Conservation (phyloP, 2,329 filamentous ascomycete genomes). For the Zymoseptoria brevis region DNA sequence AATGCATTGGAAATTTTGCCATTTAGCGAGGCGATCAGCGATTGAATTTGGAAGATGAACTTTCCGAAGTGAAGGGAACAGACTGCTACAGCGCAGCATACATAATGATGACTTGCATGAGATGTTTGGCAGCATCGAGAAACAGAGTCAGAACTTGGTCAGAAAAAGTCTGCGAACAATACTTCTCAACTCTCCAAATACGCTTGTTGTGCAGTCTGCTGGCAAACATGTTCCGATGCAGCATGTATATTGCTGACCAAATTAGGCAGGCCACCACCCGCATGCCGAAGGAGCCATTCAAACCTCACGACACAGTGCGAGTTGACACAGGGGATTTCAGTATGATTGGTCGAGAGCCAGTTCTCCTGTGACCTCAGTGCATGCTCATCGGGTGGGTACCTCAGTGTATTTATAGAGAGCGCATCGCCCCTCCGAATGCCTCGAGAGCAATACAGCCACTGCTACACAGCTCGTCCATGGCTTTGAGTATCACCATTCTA, state of each 20-base stretch:
- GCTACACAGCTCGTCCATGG: background rate
- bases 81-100: background rate
- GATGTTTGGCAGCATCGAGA: background rate
- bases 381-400: too few species aligned
- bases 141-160: background rate
- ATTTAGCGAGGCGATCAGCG: conserved; percentile 8
- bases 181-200: background rate
- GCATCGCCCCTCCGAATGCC: too few species aligned
- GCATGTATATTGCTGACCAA: too few species aligned
- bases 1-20: conserved; percentile 1
- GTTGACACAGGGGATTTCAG: too few species aligned
- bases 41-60: background rate
- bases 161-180: background rate
- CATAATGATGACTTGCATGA: background rate
- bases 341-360: too few species aligned
- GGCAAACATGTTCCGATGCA: too few species aligned
- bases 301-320: too few species aligned
- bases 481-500: conserved; percentile 1
- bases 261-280: too few species aligned
- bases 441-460: background rate
- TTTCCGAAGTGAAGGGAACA: background rate
- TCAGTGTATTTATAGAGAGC: too few species aligned
- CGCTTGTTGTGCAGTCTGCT: too few species aligned
- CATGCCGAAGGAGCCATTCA: too few species aligned
- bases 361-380: too few species aligned